phyloP scores from a whole-genome alignment of 495 filamentous ascomycete species.

The Tuber magnatum region DNA sequence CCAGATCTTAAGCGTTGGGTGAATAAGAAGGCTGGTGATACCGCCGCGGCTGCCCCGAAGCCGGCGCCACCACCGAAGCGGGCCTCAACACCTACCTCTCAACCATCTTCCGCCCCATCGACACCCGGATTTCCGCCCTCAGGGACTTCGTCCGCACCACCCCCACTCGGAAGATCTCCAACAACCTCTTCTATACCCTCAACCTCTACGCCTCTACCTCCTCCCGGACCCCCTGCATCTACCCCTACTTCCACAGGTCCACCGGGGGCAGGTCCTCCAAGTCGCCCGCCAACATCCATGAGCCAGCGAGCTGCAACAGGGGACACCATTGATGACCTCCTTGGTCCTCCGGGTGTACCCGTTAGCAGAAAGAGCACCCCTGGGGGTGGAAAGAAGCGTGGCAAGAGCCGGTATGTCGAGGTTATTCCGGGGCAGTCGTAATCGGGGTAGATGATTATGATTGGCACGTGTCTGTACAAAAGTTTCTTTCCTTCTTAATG shows the following conservation, averaged over 20 bases:
- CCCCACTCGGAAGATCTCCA: slow-evolving; percentile 8
- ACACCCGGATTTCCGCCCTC: slow-evolving; percentile 39
- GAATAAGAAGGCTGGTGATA: slow-evolving; percentile 76
- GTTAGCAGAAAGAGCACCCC: slow-evolving; percentile 33
- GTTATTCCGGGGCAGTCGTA: slow-evolving; percentile 39
- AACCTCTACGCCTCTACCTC: slow-evolving; percentile 29
- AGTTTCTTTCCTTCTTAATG: slow-evolving; percentile 13
- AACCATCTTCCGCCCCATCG: slow-evolving; percentile 35
- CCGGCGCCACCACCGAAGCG: slow-evolving; percentile 42
- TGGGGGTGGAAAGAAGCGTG: slow-evolving; percentile 32
- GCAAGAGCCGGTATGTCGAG: slow-evolving; percentile 40
- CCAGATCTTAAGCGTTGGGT: slow-evolving; percentile 93
- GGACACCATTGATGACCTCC: slow-evolving; percentile 42
- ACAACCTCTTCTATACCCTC: slow-evolving; percentile 33
- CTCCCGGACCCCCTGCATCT: slow-evolving; percentile 28
- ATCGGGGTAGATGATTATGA: slow-evolving; percentile 10
- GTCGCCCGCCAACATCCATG: slow-evolving; percentile 42
- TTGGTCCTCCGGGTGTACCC: slow-evolving; percentile 38
- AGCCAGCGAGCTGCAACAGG: slow-evolving; percentile 17
- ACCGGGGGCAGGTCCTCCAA: slow-evolving; percentile 25
- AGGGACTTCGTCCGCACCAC: slow-evolving; percentile 44
- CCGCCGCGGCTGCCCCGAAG: slow-evolving; percentile 51
- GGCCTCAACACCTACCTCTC: slow-evolving; percentile 40
- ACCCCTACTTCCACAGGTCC: slow-evolving; percentile 17
- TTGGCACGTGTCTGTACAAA: slow-evolving; percentile 26